Base-by-base conservation (phyloP, 352 stramenopile genomes). In the Pythium phragmiticola region DNA sequence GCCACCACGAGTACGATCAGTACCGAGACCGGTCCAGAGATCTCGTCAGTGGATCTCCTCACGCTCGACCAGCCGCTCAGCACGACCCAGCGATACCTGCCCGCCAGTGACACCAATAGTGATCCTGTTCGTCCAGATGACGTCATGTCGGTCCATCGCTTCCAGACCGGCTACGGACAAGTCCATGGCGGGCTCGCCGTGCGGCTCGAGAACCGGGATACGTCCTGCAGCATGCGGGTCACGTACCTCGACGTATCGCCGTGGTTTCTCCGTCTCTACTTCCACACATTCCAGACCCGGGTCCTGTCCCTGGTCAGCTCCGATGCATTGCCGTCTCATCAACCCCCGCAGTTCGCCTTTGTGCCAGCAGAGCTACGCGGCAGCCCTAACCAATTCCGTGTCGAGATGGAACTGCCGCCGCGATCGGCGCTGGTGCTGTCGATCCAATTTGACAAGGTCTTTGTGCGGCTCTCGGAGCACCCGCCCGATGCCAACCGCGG, bases 401-500 rank as follows among this genome's bases (percentile, higher is more conserved):
- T 95, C 26, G 51, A 84, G 33, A 45, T 80, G 7, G 45, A 75
- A 12, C 64, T 95, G 19, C 80, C 82, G 0, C 75, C 85, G 4
- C 78, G 80, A 28, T 70, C 76, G 17, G 77, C 73, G 9, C 49
- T 93, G 7, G 65, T 88, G 9, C 76, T 94, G 28, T 91, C 83
- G 9, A 67, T 93, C 46, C 72, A 90, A 36, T 87, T 96, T 62
- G 80, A 94, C 21, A 92, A 94, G 59, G 77, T 68, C 33, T 96
- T 96, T 63, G 47, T 96, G 42, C 83, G 82, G 7, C 67, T 96
- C 14, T 89, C 79, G 13, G 80, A 92, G 47, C 89, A 95, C 56
- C 88, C 88, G 13, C 86, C 87, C 0, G 88, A 96, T 65, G 84
- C 88, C 36, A 96, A 92, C 57, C 82, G 88, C 12, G 88, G 88